phyloP scores from a whole-genome alignment of 768 basidiomycete genomes.

The Cystobasidium onofrii region DNA sequence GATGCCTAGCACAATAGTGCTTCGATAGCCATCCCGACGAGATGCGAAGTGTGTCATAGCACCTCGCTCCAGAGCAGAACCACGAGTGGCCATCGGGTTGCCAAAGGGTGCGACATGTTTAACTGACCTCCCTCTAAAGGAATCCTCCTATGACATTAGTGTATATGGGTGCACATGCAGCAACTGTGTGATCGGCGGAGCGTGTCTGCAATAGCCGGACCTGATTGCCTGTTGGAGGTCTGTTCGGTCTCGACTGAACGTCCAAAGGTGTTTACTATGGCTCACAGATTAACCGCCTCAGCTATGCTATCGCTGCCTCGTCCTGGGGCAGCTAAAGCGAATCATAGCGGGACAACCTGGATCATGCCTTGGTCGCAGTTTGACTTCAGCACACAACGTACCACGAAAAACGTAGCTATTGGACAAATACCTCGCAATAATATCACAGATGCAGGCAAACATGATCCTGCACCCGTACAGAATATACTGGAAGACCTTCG shows the following conservation, averaged over 20 bases:
- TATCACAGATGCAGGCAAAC: neutral
- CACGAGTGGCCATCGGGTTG: no score
- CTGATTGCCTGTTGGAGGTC: neutral
- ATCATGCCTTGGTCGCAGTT: slow-evolving; percentile 34
- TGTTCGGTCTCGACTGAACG: neutral
- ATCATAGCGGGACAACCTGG: slow-evolving; percentile 31
- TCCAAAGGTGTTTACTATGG: neutral
- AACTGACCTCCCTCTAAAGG: no score
- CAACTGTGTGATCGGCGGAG: no score
- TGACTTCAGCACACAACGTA: slow-evolving; percentile 13
- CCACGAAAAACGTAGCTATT: slow-evolving; percentile 20
- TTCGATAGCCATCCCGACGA: neutral
- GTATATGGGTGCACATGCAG: no score
- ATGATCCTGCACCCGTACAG: neutral
- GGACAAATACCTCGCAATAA: slow-evolving; percentile 1
- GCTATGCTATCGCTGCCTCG: slow-evolving; percentile 38
- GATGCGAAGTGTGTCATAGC: no score
- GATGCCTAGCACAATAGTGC: neutral
- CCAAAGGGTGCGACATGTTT: no score
- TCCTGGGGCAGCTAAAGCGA: slow-evolving; percentile 18
- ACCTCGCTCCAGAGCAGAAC: no score
- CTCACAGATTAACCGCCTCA: slow-evolving; percentile 20
- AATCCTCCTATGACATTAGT: no score
- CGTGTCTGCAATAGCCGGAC: neutral
- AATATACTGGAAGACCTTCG: slow-evolving; percentile 32